Evolutionary conservation across 305 asterid species (phyloP).

Genomic region (Lippia alba): DNA sequence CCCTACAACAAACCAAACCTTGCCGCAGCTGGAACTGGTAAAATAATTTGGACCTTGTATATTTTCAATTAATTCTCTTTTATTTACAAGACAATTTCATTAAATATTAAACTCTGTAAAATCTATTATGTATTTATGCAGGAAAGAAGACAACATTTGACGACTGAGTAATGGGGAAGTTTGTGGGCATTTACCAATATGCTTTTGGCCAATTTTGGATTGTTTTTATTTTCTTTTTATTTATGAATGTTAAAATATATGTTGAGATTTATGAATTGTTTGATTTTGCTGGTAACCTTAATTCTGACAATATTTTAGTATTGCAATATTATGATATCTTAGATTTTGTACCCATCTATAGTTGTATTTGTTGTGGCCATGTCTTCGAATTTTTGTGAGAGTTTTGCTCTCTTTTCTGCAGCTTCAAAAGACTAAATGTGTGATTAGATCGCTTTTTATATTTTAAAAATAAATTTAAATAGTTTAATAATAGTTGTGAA

Average conservation of each 20-base stretch:
- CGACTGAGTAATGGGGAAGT: not conserved
- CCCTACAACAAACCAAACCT: constrained; percentile 46
- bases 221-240: not conserved
- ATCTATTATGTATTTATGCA: not conserved
- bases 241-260: too few relatives aligned
- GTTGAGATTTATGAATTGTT: not conserved
- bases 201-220: not conserved
- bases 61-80: too few relatives aligned
- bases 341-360: too few relatives aligned
- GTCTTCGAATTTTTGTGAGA: too few relatives aligned
- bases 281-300: not conserved
- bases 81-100: too few relatives aligned
- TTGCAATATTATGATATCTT: not conserved
- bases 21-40: constrained; percentile 34
- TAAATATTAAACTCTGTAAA: too few relatives aligned
- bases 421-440: too few relatives aligned
- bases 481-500: too few relatives aligned
- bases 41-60: not conserved
- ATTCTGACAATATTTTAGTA: not conserved
- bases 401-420: too few relatives aligned
- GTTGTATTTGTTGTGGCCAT: too few relatives aligned
- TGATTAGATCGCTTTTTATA: too few relatives aligned
- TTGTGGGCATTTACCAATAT: not conserved
- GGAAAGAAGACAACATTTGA: constrained; percentile 6
- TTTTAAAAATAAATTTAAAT: too few relatives aligned